These are phyloP conservation scores for Rhizopogon rudus DNA, from an alignment of 768 basidiomycete species.

Conservation along the genomic window DNA sequence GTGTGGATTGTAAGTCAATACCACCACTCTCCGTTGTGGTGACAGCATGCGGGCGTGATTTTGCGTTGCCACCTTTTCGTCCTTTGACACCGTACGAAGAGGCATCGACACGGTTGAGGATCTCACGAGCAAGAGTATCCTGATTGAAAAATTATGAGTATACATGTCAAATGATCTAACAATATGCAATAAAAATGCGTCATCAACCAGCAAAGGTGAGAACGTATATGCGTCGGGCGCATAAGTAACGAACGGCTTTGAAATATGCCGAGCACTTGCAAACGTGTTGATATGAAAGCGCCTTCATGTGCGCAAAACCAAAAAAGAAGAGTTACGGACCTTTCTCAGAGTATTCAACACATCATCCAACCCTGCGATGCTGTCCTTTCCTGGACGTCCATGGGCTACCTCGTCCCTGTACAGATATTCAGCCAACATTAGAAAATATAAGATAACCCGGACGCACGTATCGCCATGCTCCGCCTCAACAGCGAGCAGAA, in stretches of 20 bases:
- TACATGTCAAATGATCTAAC: neutral
- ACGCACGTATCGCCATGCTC: conserved; percentile 22
- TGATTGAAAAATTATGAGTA: conserved; percentile 24
- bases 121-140: conserved; percentile 78
- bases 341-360: conserved; percentile 48
- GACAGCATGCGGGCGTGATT: conserved; percentile 17
- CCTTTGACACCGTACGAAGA: conserved; percentile 76
- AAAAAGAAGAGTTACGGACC: conserved; percentile 25
- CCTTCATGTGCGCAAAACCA: neutral
- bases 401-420: neutral
- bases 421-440: neutral
- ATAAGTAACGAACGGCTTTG: neutral
- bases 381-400: neutral
- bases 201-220: neutral
- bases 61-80: conserved; percentile 42
- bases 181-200: neutral
- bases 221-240: neutral
- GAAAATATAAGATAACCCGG: conserved; percentile 20
- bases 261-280: no score
- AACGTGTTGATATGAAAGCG: neutral
- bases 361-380: conserved; percentile 14
- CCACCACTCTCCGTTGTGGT: conserved; percentile 12
- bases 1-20: conserved; percentile 51
- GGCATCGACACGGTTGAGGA: conserved; percentile 76
- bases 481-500: conserved; percentile 52